Percentiles rank a stretch among this genome's conserved stretches.
Evolutionary conservation across 2,329 filamentous ascomycete species (phyloP).

Genomic region (Plenodomus tracheiphilus): DNA sequence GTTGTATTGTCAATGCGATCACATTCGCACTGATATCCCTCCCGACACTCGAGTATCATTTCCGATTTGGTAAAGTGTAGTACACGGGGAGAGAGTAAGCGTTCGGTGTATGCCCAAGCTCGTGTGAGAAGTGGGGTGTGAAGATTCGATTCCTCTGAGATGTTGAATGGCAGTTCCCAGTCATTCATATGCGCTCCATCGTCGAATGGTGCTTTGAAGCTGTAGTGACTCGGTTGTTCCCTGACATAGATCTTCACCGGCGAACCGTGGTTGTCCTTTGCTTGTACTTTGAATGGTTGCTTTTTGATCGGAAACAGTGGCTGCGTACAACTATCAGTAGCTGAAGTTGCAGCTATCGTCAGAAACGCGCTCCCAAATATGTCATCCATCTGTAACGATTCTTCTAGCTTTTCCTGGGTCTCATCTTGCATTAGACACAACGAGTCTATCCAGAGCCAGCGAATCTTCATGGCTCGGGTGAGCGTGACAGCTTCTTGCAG

Average conservation of each 20-base stretch:
- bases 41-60: conserved; percentile 43
- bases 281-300: conserved; percentile 38
- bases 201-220: conserved; percentile 41
- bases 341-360: conserved; percentile 40
- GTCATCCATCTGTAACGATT: conserved; percentile 32
- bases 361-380: conserved; percentile 39
- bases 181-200: conserved; percentile 41
- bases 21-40: conserved; percentile 43
- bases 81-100: conserved; percentile 36
- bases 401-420: conserved; percentile 27
- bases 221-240: conserved; percentile 42
- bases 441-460: conserved; percentile 44
- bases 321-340: conserved; percentile 30
- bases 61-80: conserved; percentile 41
- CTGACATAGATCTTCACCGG: conserved; percentile 37
- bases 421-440: conserved; percentile 41
- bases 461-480: conserved; percentile 41
- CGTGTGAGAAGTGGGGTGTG: conserved; percentile 38
- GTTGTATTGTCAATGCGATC: conserved; percentile 35
- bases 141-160: conserved; percentile 30
- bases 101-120: conserved; percentile 40
- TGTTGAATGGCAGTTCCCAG: conserved; percentile 40
- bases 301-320: conserved; percentile 30
- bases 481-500: conserved; percentile 42
- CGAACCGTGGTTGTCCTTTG: conserved; percentile 38